A percentile compares a stretch with the other conserved stretches of the same genome.
These are phyloP conservation scores for Pulveroboletus sp. DNA, from an alignment of 768 basidiomycete genomes.

Conservation along the genomic window DNA sequence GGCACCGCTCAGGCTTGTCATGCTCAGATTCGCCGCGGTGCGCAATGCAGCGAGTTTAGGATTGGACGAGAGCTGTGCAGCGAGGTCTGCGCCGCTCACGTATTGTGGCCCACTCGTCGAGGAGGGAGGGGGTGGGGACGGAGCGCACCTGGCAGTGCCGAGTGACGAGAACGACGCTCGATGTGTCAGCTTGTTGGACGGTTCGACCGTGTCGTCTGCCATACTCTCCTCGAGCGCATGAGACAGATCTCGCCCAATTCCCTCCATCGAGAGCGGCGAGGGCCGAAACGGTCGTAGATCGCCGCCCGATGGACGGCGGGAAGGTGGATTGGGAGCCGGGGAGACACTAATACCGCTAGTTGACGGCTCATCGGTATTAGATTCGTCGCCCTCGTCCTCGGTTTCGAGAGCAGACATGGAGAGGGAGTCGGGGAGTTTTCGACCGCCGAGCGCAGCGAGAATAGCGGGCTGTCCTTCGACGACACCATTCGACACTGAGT, in stretches of 20 bases:
- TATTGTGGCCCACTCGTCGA: not conserved
- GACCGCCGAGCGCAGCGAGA: conserved; percentile 25
- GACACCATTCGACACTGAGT: conserved; percentile 16
- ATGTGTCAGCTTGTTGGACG: not conserved
- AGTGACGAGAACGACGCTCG: not conserved
- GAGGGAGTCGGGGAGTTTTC: conserved; percentile 36
- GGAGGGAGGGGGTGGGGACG: conserved; percentile 2
- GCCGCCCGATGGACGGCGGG: conserved; percentile 10
- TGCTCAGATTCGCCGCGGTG: conserved; percentile 17
- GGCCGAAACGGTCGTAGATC: conserved; percentile 8
- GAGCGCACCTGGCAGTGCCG: conserved; percentile 1
- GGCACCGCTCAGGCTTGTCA: conserved; percentile 24
- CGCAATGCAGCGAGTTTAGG: conserved; percentile 50
- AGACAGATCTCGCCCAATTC: conserved; percentile 28
- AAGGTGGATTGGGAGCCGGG: not conserved
- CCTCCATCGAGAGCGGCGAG: conserved; percentile 29
- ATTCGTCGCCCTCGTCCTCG: conserved; percentile 36
- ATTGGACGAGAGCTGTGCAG: conserved; percentile 40
- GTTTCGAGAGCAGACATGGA: conserved; percentile 53
- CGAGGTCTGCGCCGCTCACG: conserved; percentile 34
- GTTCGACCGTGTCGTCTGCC: not conserved
- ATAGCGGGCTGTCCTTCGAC: conserved; percentile 20
- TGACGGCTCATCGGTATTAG: conserved; percentile 14
- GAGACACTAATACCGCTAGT: not conserved
- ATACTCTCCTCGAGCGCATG: conserved; percentile 28